Percentiles rank a stretch among this genome's conserved stretches.
These are phyloP conservation scores for Termitomyces sp. DNA, from an alignment of 768 basidiomycete species.

Conservation along the genomic window DNA sequence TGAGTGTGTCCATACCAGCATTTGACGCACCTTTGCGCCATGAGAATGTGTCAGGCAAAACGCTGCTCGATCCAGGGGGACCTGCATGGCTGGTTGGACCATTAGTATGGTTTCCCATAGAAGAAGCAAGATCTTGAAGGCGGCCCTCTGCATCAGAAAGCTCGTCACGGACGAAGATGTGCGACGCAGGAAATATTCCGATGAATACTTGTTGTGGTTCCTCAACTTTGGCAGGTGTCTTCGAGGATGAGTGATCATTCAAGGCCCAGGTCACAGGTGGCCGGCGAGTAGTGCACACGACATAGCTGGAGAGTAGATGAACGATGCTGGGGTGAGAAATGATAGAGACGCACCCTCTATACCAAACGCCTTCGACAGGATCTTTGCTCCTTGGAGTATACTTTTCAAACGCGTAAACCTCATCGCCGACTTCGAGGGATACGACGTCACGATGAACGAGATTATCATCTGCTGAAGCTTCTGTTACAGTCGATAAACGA, in stretches of 20 bases:
- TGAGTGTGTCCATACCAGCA: slow-evolving; percentile 50
- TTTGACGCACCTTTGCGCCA: slow-evolving; percentile 40
- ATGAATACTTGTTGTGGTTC: slow-evolving; percentile 87
- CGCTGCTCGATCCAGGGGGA: slow-evolving; percentile 27
- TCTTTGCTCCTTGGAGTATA: slow-evolving; percentile 72
- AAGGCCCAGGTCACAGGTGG: slow-evolving; percentile 65
- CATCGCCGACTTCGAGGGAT: slow-evolving; percentile 89
- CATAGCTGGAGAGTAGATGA: slow-evolving; percentile 50
- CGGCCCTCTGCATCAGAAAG: slow-evolving; percentile 84
- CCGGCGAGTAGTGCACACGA: slow-evolving; percentile 75
- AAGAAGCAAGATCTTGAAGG: slow-evolving; percentile 67
- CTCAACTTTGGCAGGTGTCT: slow-evolving; percentile 54
- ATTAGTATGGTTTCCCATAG: slow-evolving; percentile 30
- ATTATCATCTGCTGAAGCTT: slow-evolving; percentile 58
- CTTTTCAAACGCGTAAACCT: slow-evolving; percentile 95
- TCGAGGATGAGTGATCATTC: slow-evolving; percentile 52
- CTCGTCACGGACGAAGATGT: slow-evolving; percentile 83
- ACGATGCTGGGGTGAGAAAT: slow-evolving; percentile 1
- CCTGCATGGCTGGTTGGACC: slow-evolving; percentile 24
- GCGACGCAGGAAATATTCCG: slow-evolving; percentile 89
- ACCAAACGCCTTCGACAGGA: slow-evolving; percentile 76
- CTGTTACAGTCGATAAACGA: slow-evolving; percentile 56
- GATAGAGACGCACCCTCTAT: slow-evolving; percentile 69
- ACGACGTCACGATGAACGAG: slow-evolving; percentile 70
- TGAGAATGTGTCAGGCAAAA: slow-evolving; percentile 40